Conservation (phyloP, 495 filamentous ascomycete genomes). For the Tuber aestivum region DNA sequence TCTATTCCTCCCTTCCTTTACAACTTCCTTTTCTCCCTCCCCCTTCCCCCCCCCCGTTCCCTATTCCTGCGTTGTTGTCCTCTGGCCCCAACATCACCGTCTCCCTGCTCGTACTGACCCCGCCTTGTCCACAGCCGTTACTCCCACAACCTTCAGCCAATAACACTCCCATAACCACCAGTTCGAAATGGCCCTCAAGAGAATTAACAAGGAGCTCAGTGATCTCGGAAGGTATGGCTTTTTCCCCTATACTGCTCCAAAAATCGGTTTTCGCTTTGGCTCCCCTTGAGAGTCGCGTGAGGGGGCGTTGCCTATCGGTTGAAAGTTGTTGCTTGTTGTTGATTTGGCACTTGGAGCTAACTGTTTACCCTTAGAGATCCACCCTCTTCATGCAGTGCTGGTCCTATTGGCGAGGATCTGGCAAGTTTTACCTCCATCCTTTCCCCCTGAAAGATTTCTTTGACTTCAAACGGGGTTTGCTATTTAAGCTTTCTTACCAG, state of each 20-base stretch:
- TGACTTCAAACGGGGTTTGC: conserved; percentile 5
- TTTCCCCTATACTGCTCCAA: background rate
- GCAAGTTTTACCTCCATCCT: conserved; percentile 54
- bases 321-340: conserved; percentile 20
- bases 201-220: conserved; percentile 99
- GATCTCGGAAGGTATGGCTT: conserved; percentile 89
- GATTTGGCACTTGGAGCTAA: background rate
- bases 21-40: conserved; percentile 27
- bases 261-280: background rate
- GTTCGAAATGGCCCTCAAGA: conserved; percentile 88
- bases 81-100: conserved; percentile 34
- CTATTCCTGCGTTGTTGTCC: conserved; percentile 29
- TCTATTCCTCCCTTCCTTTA: background rate
- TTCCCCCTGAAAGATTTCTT: conserved; percentile 11
- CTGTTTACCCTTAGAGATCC: conserved; percentile 65
- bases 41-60: conserved; percentile 34
- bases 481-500: background rate
- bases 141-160: conserved; percentile 24
- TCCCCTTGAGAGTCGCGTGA: conserved; percentile 22
- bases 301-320: conserved; percentile 14
- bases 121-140: conserved; percentile 26
- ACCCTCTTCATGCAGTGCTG: conserved; percentile 96
- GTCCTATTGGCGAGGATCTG: conserved; percentile 93
- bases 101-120: conserved; percentile 39
- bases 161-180: conserved; percentile 43